phyloP scores from a whole-genome alignment of 148 eudicot species.

The Dianthus caryophyllus region DNA sequence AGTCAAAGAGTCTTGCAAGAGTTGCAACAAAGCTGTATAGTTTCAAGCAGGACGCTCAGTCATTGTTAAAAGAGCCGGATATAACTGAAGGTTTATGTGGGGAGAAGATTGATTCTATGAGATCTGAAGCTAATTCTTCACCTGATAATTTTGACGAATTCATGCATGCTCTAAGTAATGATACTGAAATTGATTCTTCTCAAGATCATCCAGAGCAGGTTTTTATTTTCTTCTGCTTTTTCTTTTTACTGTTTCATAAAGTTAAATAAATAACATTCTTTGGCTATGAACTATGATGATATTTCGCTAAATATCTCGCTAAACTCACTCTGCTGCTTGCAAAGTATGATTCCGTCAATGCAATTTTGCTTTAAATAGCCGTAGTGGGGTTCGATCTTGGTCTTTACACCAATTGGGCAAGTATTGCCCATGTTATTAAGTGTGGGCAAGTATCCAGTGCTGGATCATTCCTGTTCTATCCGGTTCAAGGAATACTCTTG shows the following conservation, averaged over 20 bases:
- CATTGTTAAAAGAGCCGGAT: constrained; percentile 38
- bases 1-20: constrained; percentile 67
- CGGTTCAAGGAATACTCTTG: no score
- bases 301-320: background rate
- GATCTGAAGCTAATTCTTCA: constrained; percentile 29
- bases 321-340: background rate
- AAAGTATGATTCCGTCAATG: no score
- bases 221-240: background rate
- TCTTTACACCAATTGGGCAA: no score
- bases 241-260: background rate
- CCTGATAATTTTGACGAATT: constrained; percentile 51
- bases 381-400: no score
- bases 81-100: constrained; percentile 29
- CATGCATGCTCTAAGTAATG: constrained; percentile 35
- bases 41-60: constrained; percentile 65
- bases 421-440: no score
- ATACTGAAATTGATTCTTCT: constrained; percentile 46
- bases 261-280: no score
- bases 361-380: no score
- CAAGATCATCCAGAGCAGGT: constrained; percentile 92
- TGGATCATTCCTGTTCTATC: no score
- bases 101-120: constrained; percentile 17
- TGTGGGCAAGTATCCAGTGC: no score
- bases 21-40: constrained; percentile 84
- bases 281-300: background rate